Conservation (phyloP, 1,284 basidiomycete genomes). For the Fomitopsis pinicola region DNA sequence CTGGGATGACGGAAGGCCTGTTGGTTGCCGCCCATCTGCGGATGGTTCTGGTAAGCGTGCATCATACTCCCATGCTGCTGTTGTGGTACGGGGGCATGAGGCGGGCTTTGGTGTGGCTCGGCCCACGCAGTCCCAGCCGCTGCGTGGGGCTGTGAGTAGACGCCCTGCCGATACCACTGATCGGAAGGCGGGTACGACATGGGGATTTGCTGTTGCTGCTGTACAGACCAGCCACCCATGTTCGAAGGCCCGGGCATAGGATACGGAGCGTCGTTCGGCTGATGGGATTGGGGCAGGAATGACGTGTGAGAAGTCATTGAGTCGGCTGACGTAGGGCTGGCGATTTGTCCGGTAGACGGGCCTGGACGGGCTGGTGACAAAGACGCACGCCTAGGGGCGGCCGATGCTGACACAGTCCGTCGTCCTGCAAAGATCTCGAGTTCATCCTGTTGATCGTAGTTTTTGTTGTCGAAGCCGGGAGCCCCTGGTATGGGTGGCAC, state of each 20-base stretch:
- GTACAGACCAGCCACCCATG: slow-evolving; percentile 3
- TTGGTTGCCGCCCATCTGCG: background rate
- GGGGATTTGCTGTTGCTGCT: slow-evolving; percentile 3
- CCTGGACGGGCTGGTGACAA: background rate
- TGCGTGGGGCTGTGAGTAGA: background rate
- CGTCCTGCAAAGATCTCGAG: slow-evolving; percentile 59
- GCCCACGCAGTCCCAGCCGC: background rate
- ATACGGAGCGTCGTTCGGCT: background rate
- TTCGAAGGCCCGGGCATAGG: background rate
- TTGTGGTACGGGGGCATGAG: slow-evolving; percentile 1
- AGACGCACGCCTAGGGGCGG: slow-evolving; percentile 21
- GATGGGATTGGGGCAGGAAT: background rate
- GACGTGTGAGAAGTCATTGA: background rate
- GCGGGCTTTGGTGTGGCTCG: background rate
- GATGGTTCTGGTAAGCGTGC: background rate
- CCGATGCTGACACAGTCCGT: slow-evolving; percentile 37
- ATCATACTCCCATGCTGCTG: slow-evolving; percentile 5
- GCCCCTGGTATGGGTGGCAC: slow-evolving; percentile 14
- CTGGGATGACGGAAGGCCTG: slow-evolving; percentile 6
- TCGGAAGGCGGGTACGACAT: background rate
- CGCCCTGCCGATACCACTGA: slow-evolving; percentile 1
- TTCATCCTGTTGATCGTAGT: slow-evolving; percentile 52
- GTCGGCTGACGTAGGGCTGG: background rate
- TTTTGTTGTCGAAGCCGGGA: slow-evolving; percentile 20
- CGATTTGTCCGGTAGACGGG: background rate